Evolutionary conservation across 352 stramenopile genomes (phyloP), one percentile per base, ranked within the genome.

Genomic region (Lagenidium giganteum): DNA sequence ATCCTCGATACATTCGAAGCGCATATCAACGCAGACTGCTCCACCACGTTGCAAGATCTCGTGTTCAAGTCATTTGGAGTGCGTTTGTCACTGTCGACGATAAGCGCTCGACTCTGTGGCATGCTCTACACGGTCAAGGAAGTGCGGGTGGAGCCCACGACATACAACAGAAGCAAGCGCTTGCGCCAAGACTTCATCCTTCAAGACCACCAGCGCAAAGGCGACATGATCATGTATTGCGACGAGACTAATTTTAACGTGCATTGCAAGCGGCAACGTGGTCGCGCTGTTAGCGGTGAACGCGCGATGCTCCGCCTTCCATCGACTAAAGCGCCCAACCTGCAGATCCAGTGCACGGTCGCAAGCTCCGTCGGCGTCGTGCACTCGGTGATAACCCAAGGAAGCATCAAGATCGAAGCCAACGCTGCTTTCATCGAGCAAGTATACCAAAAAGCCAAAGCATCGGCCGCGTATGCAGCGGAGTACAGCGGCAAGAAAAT

Each of bases 211-310:
- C 7, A 13, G n/a, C 14, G 31, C 42, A 5, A 9, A 32, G 16
- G 50, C n/a, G 21, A 59, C 17, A 48, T 46, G 8, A 49, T 64
- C 14, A 12, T 55, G 0, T 59, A 47, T 24, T 52, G 42, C 13
- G 39, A 54, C 18, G 49, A 59, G 8, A 64, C 48, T 1, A 59
- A 64, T 20, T 59, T 34, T 29, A 64, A 59, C 14, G 8, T 59
- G 4, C 52, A 64, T 39, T 55, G 27, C 20, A 49, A 59, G n/a
- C 39, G 54, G 2, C 30, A 43, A 3, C 38, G 29, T 14, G 48
- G 43, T 2, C 17, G 39, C 3, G 30, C 39, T 3, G 40, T 47
- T 11, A 41, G 42, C 12, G 49, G 33, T 3, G 35, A 46, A 30
- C 45, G 45, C 5, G 40, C 41, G 0, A 31, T 31, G 8, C 41